Percentiles rank a stretch among this genome's conserved stretches.
phyloP scores from a whole-genome alignment of 495 filamentous ascomycete species.

The Aspergillus saccharolyticus region DNA sequence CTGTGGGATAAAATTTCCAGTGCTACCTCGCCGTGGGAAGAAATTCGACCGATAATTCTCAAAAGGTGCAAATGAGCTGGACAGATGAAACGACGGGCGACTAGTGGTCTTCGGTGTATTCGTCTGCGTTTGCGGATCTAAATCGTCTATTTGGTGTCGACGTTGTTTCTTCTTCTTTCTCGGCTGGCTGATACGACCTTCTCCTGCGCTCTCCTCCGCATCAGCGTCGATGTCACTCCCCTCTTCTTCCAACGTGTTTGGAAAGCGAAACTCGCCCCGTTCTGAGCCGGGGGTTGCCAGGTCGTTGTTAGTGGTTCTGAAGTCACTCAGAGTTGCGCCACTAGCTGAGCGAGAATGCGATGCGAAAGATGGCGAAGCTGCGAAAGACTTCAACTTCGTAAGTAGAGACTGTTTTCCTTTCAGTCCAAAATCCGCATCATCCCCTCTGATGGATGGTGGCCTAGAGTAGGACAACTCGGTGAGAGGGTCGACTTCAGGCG shows the following conservation, averaged over 20 bases:
- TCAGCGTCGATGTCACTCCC: conserved; percentile 71
- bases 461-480: conserved; percentile 43
- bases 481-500: conserved; percentile 37
- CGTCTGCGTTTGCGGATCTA: conserved; percentile 54
- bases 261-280: conserved; percentile 49
- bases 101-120: conserved; percentile 51
- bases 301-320: conserved; percentile 24
- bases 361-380: conserved; percentile 33
- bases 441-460: conserved; percentile 52
- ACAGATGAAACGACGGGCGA: conserved; percentile 42
- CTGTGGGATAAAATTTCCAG: conserved; percentile 58
- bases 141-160: conserved; percentile 49
- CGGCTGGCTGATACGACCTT: conserved; percentile 31
- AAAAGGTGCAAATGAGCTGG: conserved; percentile 44
- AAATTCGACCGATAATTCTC: conserved; percentile 49
- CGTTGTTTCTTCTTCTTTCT: conserved; percentile 47
- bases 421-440: conserved; percentile 45
- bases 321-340: conserved; percentile 33
- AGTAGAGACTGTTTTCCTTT: conserved; percentile 63
- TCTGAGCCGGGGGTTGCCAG: conserved; percentile 37
- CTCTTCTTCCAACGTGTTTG: conserved; percentile 55
- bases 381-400: conserved; percentile 59
- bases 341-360: conserved; percentile 44
- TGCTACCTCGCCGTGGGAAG: conserved; percentile 62
- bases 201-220: conserved; percentile 61